These are phyloP conservation scores for Ascochyta fabae DNA, from an alignment of 2,329 filamentous ascomycete species.

Conservation along the genomic window DNA sequence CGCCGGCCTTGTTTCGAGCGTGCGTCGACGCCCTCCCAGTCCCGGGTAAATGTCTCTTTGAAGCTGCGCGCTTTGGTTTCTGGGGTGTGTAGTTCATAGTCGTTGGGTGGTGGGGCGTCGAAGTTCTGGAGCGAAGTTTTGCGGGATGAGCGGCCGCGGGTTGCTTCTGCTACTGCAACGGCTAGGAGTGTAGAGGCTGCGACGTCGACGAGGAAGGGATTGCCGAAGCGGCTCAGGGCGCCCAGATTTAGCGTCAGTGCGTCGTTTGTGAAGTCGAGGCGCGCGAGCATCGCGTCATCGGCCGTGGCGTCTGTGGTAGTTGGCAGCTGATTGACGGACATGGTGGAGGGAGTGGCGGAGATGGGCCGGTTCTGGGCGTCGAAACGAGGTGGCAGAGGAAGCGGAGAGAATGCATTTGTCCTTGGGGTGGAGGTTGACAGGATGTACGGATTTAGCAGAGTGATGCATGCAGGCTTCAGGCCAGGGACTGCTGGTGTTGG, in stretches of 20 bases:
- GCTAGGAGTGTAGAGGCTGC: slow-evolving; percentile 52
- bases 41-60: slow-evolving; percentile 41
- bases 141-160: slow-evolving; percentile 33
- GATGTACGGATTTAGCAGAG: slow-evolving; percentile 49
- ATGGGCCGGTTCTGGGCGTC: slow-evolving; percentile 33
- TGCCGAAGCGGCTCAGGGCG: slow-evolving; percentile 52
- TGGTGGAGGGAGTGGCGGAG: slow-evolving; percentile 42
- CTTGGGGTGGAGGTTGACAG: slow-evolving; percentile 45
- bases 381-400: slow-evolving; percentile 38
- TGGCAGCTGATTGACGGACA: slow-evolving; percentile 42
- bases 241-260: slow-evolving; percentile 54
- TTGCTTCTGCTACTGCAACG: slow-evolving; percentile 54
- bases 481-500: slow-evolving; percentile 41
- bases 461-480: slow-evolving; percentile 43
- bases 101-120: slow-evolving; percentile 41
- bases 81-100: slow-evolving; percentile 28
- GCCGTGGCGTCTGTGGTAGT: slow-evolving; percentile 46
- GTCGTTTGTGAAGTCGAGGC: slow-evolving; percentile 53
- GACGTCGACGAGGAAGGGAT: slow-evolving; percentile 55
- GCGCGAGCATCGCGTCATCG: slow-evolving; percentile 51
- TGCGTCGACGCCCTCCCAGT: slow-evolving; percentile 35
- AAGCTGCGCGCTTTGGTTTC: slow-evolving; percentile 39
- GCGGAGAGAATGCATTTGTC: slow-evolving; percentile 40
- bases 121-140: slow-evolving; percentile 31
- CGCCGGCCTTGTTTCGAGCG: slow-evolving; percentile 28